Base-by-base conservation (phyloP, 2,329 filamentous ascomycete species). In the Fusarium torulosum region DNA sequence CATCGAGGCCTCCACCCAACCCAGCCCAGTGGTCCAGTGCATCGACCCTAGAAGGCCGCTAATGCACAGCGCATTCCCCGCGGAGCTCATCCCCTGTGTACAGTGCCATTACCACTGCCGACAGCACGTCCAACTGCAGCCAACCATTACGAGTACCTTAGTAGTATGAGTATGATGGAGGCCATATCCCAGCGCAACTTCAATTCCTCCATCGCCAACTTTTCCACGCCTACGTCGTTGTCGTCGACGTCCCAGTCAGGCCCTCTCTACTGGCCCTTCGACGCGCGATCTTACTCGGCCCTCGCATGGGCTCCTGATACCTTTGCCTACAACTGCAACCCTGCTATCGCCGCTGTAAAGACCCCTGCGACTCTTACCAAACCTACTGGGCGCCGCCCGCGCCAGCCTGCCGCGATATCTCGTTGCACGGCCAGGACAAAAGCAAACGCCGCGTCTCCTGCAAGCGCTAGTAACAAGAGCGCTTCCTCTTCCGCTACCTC, bases 141-240 rank as follows among this genome's bases (percentile, higher is more conserved):
- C 63, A 46, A 45, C 44, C 45, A 45, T 57, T 23, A 43, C 53
- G 43, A 51, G 47, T 35, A 53, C 55, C 27, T 29, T 10, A 29
- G 27, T 46, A 56, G 45, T 33, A 43, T 37, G 42, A 52, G 31
- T 57, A 72, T 72, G 66, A 72, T 73, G 70, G 68, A 73, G 54
- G 66, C 63, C 50, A 58, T 70, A 57, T 63, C 60, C 60, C 66
- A 70, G 60, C 70, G 63, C 66, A 72, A 61, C 63, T 49, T 73
- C 70, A 73, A 56, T 66, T 72, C 67, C 21, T 69, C 71, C 56
- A 67, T 73, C 62, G 54, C 63, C 63, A 72, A 70, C 60, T 63
- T 63, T 49, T 53, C 69, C 17, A 65, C 68, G 40, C 49, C 63
- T n/a, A 42, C 53, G 50, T 50, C 61, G 35, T 9, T 52, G 43